Evolutionary conservation across 2,329 filamentous ascomycete genomes (phyloP).

Genomic region (Penicillium rolfsii): DNA sequence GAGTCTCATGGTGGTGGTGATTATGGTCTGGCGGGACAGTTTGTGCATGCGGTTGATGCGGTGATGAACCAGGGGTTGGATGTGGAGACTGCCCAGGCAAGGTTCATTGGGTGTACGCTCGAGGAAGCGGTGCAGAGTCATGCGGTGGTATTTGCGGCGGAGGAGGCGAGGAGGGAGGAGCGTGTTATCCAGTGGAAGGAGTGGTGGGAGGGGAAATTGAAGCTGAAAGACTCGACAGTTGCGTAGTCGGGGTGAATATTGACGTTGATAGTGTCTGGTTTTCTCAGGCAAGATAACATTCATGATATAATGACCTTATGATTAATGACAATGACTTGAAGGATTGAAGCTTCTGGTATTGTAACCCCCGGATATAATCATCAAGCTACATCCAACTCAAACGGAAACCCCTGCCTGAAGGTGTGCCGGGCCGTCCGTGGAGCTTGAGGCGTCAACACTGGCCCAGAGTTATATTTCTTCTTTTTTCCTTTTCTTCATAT

Average conservation of each 20-base stretch:
- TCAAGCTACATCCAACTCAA: neutral
- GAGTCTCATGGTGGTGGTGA: constrained; percentile 75
- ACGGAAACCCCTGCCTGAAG: neutral
- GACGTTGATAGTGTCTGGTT: neutral
- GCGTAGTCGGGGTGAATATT: neutral
- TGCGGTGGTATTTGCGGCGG: constrained; percentile 90
- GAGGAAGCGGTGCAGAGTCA: constrained; percentile 90
- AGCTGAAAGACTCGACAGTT: constrained; percentile 44
- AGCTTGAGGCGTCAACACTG: neutral
- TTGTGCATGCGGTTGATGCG: constrained; percentile 77
- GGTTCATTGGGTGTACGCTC: constrained; percentile 77
- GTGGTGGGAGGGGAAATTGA: constrained; percentile 72
- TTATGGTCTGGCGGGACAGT: constrained; percentile 77
- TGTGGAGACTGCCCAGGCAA: constrained; percentile 71
- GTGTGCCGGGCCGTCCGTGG: neutral
- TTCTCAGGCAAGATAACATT: neutral
- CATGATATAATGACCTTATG: constrained; percentile 7
- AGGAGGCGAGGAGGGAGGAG: constrained; percentile 73
- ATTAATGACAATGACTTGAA: neutral
- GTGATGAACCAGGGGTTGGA: constrained; percentile 72
- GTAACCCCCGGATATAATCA: neutral
- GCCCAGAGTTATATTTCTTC: too few species aligned
- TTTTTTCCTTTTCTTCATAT: too few species aligned
- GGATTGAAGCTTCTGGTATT: neutral
- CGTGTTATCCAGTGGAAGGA: constrained; percentile 73